Base-by-base conservation (phyloP, 257 asterid genomes). In the Primulina huaijiensis region DNA sequence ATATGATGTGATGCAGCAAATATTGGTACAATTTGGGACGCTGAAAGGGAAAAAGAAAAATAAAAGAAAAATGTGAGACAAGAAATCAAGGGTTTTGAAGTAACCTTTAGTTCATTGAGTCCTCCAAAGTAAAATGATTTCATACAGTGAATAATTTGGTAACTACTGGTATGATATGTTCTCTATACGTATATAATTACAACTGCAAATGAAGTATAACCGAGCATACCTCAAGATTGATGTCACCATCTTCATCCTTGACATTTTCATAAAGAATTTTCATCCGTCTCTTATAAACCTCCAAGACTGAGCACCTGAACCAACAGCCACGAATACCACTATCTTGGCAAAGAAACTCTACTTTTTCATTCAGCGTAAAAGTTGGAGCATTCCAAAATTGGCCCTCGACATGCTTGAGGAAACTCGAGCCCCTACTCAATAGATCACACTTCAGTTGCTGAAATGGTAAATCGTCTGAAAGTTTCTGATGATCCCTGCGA, bases 281-380 rank as follows among this genome's bases (percentile, higher is more conserved):
- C 69, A 94, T 73, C 81, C 81, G 92, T 74, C 76, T 83, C 77
- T 78, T 80, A 23, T 92, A 84, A 53, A 88, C 75, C 86, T 88
- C 95, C 62, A 84, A 61, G 31, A 89, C 79, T 0, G 87, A 82
- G 82, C 98, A 89, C 80, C 87, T 85, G 79, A 94, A 94, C 99
- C 99, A 94, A 81, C 99, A 94, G 56, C 99, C 99, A 62, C 99
- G 94, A 60, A 94, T 80, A 40, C 99, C 99, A 71, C 99, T 92
- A 82, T 94, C 99, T 80, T 84, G 98, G 81, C 93, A 86, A 66
- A 94, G 87, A 80, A 87, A 75, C 65, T 94, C 99, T 65, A 91
- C 82, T 79, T 89, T 88, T 11, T 91, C 96, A 66, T 83, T 82
- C 62, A 70, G 75, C n/a, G 74, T 75, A 65, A 86, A 82, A 56